Evolutionary conservation across 208 protist genomes (phyloP).

Genomic region (Zelonia costaricensis): DNA sequence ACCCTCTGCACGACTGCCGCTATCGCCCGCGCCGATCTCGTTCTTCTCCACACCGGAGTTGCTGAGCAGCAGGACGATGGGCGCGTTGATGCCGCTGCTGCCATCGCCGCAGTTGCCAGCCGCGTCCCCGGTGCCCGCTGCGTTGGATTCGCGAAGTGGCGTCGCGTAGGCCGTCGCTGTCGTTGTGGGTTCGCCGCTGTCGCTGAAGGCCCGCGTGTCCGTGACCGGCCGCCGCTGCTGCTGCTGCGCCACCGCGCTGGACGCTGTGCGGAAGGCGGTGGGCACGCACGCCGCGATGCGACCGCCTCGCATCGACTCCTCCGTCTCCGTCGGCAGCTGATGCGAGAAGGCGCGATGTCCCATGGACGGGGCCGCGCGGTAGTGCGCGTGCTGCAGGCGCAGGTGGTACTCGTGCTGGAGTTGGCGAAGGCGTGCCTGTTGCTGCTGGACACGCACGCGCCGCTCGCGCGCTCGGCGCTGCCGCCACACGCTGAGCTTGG

Average conservation of each 20-base stretch:
- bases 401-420: constrained; percentile 3
- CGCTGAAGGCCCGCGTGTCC: background rate
- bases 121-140: background rate
- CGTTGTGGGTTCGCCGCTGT: constrained; percentile 2
- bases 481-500: constrained; percentile 16
- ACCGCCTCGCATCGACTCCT: no score
- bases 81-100: background rate
- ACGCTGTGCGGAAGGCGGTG: no score
- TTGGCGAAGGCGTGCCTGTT: constrained; percentile 11
- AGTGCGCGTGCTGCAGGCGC: no score
- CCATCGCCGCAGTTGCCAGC: no score
- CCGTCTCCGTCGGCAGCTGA: no score
- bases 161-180: background rate
- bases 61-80: background rate
- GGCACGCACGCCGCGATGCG: no score
- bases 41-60: background rate
- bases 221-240: no score
- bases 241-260: no score
- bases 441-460: constrained; percentile 11
- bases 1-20: no score
- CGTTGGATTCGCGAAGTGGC: background rate
- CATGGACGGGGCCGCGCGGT: no score
- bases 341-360: no score
- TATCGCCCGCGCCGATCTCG: no score
- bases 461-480: constrained; percentile 18